Evolutionary conservation across 768 basidiomycete genomes (phyloP).

Genomic region (Sporobolomyces pararoseus): DNA sequence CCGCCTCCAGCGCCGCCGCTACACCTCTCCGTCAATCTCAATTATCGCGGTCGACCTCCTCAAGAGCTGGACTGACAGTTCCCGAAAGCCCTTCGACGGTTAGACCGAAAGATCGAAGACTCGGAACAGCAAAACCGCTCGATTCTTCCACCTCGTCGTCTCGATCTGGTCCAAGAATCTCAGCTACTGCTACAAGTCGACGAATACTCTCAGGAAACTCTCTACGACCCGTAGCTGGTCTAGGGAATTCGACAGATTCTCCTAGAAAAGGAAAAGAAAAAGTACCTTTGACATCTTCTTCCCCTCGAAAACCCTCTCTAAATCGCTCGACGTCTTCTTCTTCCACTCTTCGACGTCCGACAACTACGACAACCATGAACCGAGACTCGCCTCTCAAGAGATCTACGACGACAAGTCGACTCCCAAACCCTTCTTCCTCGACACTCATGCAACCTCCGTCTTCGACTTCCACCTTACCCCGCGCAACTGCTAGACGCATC

Average conservation of each 20-base stretch:
- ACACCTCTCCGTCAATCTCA: background rate
- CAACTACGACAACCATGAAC: background rate
- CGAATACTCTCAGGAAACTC: background rate
- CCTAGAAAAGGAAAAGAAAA: background rate
- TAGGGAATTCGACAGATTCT: background rate
- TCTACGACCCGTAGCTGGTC: background rate
- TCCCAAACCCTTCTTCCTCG: background rate
- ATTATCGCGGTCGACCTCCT: background rate
- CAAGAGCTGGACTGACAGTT: background rate
- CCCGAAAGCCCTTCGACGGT: background rate
- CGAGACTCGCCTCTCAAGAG: background rate
- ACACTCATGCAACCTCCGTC: background rate
- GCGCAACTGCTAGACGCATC: background rate
- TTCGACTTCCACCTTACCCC: background rate
- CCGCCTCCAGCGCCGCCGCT: background rate
- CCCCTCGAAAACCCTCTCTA: background rate
- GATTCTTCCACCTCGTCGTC: background rate
- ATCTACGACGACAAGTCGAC: background rate
- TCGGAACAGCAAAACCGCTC: background rate
- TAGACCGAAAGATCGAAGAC: background rate
- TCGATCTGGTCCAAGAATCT: too few relatives aligned
- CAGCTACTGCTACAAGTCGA: too few relatives aligned
- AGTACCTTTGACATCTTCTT: background rate
- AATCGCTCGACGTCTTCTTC: background rate
- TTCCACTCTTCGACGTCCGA: background rate